Percentiles rank a stretch among this genome's conserved stretches.
Conservation (phyloP, 2,329 filamentous ascomycete genomes). For the Alternaria triticina region DNA sequence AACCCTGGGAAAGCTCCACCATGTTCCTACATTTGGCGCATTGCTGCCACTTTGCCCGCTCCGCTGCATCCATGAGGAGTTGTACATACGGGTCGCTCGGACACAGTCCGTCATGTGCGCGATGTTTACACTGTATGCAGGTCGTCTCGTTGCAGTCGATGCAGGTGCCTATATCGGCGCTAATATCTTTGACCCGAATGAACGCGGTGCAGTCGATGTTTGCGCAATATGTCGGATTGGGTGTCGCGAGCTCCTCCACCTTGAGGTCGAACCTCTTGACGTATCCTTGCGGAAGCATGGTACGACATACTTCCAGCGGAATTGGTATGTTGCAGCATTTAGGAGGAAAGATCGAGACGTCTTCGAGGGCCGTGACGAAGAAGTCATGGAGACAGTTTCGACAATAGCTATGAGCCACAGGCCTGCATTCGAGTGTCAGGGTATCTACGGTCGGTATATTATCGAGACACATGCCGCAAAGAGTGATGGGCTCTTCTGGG, state of each 20-base stretch:
- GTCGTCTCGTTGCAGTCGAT: slow-evolving; percentile 14
- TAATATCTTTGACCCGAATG: slow-evolving; percentile 14
- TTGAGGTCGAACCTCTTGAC: slow-evolving; percentile 21
- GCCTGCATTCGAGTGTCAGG: background rate
- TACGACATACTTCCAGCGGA: slow-evolving; percentile 14
- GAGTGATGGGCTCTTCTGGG: background rate
- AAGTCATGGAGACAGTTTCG: background rate
- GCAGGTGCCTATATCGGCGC: slow-evolving; percentile 13
- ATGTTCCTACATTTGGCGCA: slow-evolving; percentile 26
- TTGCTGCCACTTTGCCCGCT: slow-evolving; percentile 23
- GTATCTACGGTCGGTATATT: background rate
- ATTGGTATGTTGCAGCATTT: slow-evolving; percentile 28
- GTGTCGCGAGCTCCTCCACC: slow-evolving; percentile 23
- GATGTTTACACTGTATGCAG: slow-evolving; percentile 20
- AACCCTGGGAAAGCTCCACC: slow-evolving; percentile 21
- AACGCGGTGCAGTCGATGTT: slow-evolving; percentile 19
- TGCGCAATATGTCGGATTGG: slow-evolving; percentile 23
- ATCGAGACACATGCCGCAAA: background rate
- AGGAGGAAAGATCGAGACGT: slow-evolving; percentile 30
- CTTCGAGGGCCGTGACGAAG: slow-evolving; percentile 19
- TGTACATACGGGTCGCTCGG: slow-evolving; percentile 19
- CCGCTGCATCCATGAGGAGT: slow-evolving; percentile 21
- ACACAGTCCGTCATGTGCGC: slow-evolving; percentile 15
- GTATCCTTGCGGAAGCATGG: slow-evolving; percentile 10
- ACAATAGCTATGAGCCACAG: background rate